A percentile compares a stretch with the other conserved stretches of the same genome.
Evolutionary conservation across 805 yeast genomes (phyloP).

Genomic region (Yamadazyma endophytica): DNA sequence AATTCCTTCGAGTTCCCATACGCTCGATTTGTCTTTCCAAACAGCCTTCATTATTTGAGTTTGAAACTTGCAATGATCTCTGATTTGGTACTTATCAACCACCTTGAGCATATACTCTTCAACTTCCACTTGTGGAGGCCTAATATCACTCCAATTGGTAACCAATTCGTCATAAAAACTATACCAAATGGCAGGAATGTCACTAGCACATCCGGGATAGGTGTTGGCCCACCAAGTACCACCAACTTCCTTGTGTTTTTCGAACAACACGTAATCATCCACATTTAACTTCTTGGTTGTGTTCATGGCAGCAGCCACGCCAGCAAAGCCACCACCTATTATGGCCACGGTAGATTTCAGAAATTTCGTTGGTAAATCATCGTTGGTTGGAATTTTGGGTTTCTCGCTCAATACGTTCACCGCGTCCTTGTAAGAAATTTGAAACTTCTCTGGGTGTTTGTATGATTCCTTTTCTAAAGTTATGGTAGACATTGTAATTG

Average conservation of each 20-base stretch:
- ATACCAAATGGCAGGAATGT: constrained; percentile 42
- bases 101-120: constrained; percentile 36
- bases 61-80: constrained; percentile 17
- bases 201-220: constrained; percentile 43
- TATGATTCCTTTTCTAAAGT: constrained; percentile 29
- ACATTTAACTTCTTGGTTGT: constrained; percentile 19
- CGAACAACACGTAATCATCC: constrained; percentile 31
- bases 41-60: constrained; percentile 17
- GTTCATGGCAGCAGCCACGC: constrained; percentile 29
- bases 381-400: constrained; percentile 13
- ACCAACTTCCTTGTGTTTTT: constrained; percentile 36
- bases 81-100: constrained; percentile 23
- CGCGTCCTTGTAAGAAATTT: constrained; percentile 26
- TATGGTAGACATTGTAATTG: constrained; percentile 20
- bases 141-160: constrained; percentile 30
- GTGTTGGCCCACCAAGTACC: constrained; percentile 46
- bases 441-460: constrained; percentile 24
- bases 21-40: constrained; percentile 20
- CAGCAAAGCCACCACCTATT: constrained; percentile 40
- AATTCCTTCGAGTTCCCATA: constrained; percentile 26
- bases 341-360: constrained; percentile 28
- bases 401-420: constrained; percentile 20
- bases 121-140: constrained; percentile 41
- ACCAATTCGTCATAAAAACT: constrained; percentile 30
- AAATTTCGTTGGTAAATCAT: constrained; percentile 16